Percentiles rank a stretch among this genome's conserved stretches.
These are phyloP conservation scores for Zygosaccharomyces rouxii DNA, from an alignment of 805 yeast species.

Conservation along the genomic window DNA sequence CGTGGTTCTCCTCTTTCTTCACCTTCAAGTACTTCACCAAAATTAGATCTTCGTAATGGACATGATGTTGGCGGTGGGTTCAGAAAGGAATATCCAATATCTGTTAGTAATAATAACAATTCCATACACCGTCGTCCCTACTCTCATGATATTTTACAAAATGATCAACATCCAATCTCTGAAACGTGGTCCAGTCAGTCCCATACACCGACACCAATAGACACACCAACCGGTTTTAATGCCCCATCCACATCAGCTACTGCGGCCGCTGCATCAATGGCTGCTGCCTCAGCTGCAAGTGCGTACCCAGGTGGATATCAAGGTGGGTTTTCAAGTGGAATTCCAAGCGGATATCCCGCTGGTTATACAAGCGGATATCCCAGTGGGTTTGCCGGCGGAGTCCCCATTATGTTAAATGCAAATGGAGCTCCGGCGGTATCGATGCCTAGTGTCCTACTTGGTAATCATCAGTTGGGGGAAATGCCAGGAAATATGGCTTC, in stretches of 20 bases:
- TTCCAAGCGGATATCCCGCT: neutral
- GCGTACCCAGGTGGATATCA: neutral
- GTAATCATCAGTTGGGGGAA: neutral
- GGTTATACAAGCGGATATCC: neutral
- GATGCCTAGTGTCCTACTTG: neutral
- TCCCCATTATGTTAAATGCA: neutral
- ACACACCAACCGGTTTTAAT: neutral
- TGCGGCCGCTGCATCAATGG: neutral
- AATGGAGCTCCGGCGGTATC: neutral
- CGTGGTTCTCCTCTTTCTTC: conserved; percentile 7
- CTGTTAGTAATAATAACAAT: neutral
- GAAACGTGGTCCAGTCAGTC: neutral
- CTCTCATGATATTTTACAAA: neutral
- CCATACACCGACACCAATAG: neutral
- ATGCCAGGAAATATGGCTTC: neutral
- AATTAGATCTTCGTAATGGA: neutral
- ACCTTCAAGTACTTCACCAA: conserved; percentile 2
- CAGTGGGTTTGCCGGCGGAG: neutral
- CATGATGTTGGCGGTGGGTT: neutral
- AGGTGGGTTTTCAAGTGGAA: neutral
- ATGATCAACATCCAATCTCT: neutral
- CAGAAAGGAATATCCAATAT: neutral
- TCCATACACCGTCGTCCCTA: neutral
- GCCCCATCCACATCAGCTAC: neutral
- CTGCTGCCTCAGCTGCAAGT: neutral